A percentile compares a stretch with the other conserved stretches of the same genome.
Conservation (phyloP, 805 yeast genomes). For the Peterozyma toletana region DNA sequence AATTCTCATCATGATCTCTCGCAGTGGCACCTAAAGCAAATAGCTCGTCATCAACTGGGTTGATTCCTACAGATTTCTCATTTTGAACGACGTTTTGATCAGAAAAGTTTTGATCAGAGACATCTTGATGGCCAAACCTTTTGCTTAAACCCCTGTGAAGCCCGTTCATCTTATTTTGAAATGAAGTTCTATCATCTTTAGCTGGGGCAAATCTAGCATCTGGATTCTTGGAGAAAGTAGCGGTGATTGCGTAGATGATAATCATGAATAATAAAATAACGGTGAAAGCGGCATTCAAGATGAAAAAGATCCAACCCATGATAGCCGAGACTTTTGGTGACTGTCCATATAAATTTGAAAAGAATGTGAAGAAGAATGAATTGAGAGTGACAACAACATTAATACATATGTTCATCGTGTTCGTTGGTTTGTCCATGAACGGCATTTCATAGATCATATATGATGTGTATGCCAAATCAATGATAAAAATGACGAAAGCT, state of each 20-base stretch:
- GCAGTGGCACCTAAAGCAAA: slow-evolving; percentile 79
- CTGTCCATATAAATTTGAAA: slow-evolving; percentile 78
- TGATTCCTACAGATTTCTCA: slow-evolving; percentile 15
- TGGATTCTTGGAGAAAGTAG: slow-evolving; percentile 73
- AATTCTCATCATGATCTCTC: slow-evolving; percentile 65
- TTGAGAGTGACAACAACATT: slow-evolving; percentile 68
- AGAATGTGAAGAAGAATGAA: slow-evolving; percentile 80
- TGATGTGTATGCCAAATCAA: slow-evolving; percentile 66
- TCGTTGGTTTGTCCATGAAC: slow-evolving; percentile 77
- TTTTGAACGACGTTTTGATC: slow-evolving; percentile 7
- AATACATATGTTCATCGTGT: slow-evolving; percentile 66
- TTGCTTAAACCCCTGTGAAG: neutral
- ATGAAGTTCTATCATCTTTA: slow-evolving; percentile 86
- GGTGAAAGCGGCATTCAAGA: slow-evolving; percentile 85
- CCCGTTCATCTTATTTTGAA: slow-evolving; percentile 38
- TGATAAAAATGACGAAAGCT: slow-evolving; percentile 64
- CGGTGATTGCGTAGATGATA: slow-evolving; percentile 55
- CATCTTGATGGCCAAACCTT: slow-evolving; percentile 9
- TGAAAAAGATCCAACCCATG: slow-evolving; percentile 89
- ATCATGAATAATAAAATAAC: slow-evolving; percentile 65
- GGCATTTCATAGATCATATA: slow-evolving; percentile 62
- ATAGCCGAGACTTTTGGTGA: slow-evolving; percentile 71
- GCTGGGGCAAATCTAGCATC: slow-evolving; percentile 87
- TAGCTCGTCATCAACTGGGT: slow-evolving; percentile 37
- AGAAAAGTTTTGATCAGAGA: slow-evolving; percentile 2